Base-by-base conservation (phyloP, 495 filamentous ascomycete genomes). In the Astrothelium subdiscretum region DNA sequence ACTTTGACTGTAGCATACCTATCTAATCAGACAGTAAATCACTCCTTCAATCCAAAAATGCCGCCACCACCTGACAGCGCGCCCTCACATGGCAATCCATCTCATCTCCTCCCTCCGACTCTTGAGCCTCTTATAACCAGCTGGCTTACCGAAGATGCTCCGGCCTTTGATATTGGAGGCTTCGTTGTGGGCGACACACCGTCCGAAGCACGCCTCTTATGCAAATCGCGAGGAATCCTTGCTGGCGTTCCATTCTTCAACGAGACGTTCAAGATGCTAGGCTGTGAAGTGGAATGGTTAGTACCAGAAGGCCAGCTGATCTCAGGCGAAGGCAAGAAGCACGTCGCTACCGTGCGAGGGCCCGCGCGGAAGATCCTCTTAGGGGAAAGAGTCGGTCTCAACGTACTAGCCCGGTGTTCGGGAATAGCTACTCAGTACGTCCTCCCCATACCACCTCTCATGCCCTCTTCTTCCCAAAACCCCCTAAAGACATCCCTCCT, bases 121-220 rank as follows among this genome's bases (percentile, higher is more conserved):
- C 95, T 90, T 83, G 94, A 94, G 69, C 79, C 85, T 32, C 80
- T 87, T 59, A 83, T 98, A 59, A 80, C 87, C 1, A 72, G 81
- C 61, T 98, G 95, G 95, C 85, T 96, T 4, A 87, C 89, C 63
- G 94, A 98, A 75, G 94, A 98, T 76, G 92, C 90, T 26, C 94
- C 94, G 2, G 91, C 89, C 32, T 92, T 95, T 72, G 94, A 98
- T 77, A 96, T 96, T 71, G 95, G 91, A 66, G 94, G 94, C 43
- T 98, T 95, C 69, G 94, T 98, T 10, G 94, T 98, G 13, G 94
- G 94, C 57, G 85, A 92, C 62, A 78, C 81, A 20, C 77, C 79
- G 5, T 85, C 86, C 43, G 88, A 88, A 64, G 95, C 94, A 2
- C 88, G 85, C 12, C 78, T 98, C 40, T 83, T 92, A 69, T 90